phyloP scores from a whole-genome alignment of 192 early-diverging fungal species.

The Coemansia sp. region DNA sequence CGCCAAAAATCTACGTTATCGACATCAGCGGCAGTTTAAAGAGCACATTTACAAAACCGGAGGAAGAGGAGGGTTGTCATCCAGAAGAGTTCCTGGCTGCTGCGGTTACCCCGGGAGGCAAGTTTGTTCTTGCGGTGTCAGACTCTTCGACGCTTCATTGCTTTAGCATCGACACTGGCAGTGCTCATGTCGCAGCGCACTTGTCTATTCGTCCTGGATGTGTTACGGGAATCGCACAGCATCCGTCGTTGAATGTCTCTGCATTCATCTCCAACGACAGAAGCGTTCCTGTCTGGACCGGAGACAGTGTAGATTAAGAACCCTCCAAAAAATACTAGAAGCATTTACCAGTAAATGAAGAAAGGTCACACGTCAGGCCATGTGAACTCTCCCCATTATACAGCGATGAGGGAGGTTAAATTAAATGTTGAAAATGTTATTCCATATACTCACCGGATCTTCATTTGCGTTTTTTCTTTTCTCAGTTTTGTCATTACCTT shows the following conservation, averaged over 20 bases:
- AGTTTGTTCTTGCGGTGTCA: constrained; percentile 76
- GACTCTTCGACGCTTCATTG: constrained; percentile 70
- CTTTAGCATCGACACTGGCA: constrained; percentile 67
- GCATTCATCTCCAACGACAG: constrained; percentile 46
- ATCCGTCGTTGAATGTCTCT: constrained; percentile 81
- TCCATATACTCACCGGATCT: too few species aligned
- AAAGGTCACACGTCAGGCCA: background rate
- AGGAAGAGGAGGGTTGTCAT: constrained; percentile 19
- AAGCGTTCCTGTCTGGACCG: constrained; percentile 36
- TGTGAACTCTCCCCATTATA: background rate
- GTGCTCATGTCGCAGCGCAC: constrained; percentile 24
- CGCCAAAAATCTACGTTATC: constrained; percentile 71
- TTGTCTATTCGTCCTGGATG: constrained; percentile 64
- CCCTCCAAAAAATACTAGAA: background rate
- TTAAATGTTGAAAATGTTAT: too few species aligned
- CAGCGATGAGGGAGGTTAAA: background rate
- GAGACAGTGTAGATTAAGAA: background rate
- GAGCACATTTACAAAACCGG: constrained; percentile 50
- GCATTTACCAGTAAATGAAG: background rate
- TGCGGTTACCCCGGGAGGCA: constrained; percentile 73
- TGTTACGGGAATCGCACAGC: constrained; percentile 74
- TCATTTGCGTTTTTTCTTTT: background rate
- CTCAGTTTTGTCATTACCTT: background rate
- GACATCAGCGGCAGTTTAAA: constrained; percentile 62
- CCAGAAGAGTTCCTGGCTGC: constrained; percentile 60